Evolutionary conservation across 2,329 filamentous ascomycete species (phyloP).

Genomic region (Sporothrix curviconia): DNA sequence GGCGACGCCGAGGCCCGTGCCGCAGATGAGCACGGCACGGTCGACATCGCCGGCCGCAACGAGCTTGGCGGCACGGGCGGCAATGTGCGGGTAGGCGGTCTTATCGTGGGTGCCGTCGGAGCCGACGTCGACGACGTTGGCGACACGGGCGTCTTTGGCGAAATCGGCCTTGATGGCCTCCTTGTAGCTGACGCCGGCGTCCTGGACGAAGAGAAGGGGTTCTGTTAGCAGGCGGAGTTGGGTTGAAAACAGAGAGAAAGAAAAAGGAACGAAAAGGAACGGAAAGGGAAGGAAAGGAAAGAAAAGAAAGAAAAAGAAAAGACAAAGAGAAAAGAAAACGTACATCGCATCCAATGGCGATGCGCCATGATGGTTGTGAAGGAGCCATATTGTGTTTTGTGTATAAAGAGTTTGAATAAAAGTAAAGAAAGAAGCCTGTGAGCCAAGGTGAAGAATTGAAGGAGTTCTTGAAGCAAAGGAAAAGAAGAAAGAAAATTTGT

Average conservation of each 20-base stretch:
- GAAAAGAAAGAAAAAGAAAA: too few relatives aligned
- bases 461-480: neutral
- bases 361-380: constrained; percentile 42
- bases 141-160: constrained; percentile 58
- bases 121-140: constrained; percentile 66
- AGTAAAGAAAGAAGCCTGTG: too few relatives aligned
- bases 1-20: constrained; percentile 79
- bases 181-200: constrained; percentile 71
- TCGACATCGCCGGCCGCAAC: constrained; percentile 18
- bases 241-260: neutral
- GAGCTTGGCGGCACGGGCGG: constrained; percentile 19
- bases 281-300: too few relatives aligned
- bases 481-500: neutral
- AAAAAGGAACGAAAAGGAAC: neutral
- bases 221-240: too few relatives aligned
- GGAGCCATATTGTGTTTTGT: constrained; percentile 13
- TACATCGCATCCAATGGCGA: constrained; percentile 50
- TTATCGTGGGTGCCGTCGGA: constrained; percentile 61
- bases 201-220: constrained; percentile 4
- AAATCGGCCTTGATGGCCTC: constrained; percentile 69
- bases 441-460: neutral
- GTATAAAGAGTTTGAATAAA: neutral
- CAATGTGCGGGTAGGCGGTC: constrained; percentile 74
- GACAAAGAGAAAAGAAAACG: constrained; percentile 21
- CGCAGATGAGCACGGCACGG: constrained; percentile 75